phyloP scores from a whole-genome alignment of 768 basidiomycete species.

The Collybia sordida region DNA sequence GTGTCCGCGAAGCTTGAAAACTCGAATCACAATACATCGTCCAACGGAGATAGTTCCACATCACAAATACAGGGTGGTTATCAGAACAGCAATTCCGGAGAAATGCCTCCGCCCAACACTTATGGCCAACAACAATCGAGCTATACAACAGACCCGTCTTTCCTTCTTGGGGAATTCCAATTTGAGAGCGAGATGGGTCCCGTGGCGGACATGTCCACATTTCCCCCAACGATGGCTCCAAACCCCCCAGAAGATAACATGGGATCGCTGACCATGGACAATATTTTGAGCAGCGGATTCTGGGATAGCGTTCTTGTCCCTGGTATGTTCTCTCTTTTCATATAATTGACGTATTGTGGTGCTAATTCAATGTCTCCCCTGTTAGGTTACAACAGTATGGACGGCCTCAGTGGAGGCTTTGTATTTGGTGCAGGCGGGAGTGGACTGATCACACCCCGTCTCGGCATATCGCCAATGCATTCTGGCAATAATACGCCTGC shows the following conservation, averaged over 20 bases:
- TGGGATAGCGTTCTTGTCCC: conserved; percentile 90
- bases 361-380: conserved; percentile 4
- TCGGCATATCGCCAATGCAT: conserved; percentile 56
- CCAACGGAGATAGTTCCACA: background rate
- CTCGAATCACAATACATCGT: background rate
- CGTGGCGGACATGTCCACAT: conserved; percentile 76
- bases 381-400: conserved; percentile 78
- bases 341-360: background rate
- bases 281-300: conserved; percentile 74
- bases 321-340: conserved; percentile 45
- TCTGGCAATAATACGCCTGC: conserved; percentile 55
- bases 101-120: conserved; percentile 21
- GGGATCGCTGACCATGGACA: conserved; percentile 74
- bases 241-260: conserved; percentile 38
- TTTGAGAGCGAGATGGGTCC: conserved; percentile 86
- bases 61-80: background rate
- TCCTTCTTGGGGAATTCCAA: conserved; percentile 56
- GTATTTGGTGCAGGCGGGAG: conserved; percentile 83
- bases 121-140: conserved; percentile 13
- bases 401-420: conserved; percentile 83
- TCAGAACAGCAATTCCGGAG: conserved; percentile 16
- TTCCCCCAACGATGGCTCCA: conserved; percentile 85
- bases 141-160: conserved; percentile 24
- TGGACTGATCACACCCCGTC: conserved; percentile 76
- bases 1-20: conserved; percentile 52